phyloP scores from a whole-genome alignment of 805 yeast species.

The Candida lessepsii region DNA sequence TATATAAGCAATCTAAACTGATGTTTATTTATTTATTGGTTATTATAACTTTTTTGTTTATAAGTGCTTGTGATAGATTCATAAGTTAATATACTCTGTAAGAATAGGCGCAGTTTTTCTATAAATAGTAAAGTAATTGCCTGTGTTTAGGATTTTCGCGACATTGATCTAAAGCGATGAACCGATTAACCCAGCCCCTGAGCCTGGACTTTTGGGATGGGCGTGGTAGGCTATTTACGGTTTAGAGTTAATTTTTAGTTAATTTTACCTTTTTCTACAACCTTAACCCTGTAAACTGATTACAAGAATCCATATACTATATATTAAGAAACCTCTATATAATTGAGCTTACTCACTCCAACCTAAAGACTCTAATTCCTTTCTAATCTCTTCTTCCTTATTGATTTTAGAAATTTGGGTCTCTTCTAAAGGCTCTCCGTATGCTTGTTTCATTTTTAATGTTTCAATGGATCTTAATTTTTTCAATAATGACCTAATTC shows the following conservation, averaged over 20 bases:
- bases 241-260: no score
- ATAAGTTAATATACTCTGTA: no score
- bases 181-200: neutral
- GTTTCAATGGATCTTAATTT: constrained; percentile 94
- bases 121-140: constrained; percentile 1
- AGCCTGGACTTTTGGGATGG: no score
- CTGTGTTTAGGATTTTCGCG: constrained; percentile 1
- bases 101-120: constrained; percentile 6
- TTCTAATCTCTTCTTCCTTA: constrained; percentile 78
- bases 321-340: neutral
- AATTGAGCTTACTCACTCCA: constrained; percentile 38
- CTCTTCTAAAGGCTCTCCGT: constrained; percentile 83
- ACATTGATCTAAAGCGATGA: constrained; percentile 3
- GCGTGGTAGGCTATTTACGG: no score
- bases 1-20: neutral
- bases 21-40: neutral
- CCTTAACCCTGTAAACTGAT: no score
- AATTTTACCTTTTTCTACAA: no score
- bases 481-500: constrained; percentile 84
- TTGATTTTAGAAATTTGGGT: constrained; percentile 88
- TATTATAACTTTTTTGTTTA: no score
- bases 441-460: constrained; percentile 78
- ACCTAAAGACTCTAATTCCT: constrained; percentile 74
- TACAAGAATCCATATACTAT: no score
- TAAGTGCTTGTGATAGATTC: no score